A percentile compares a stretch with the other conserved stretches of the same genome.
Evolutionary conservation across 2,329 filamentous ascomycete genomes (phyloP).

Genomic region (Beauveria sp.): DNA sequence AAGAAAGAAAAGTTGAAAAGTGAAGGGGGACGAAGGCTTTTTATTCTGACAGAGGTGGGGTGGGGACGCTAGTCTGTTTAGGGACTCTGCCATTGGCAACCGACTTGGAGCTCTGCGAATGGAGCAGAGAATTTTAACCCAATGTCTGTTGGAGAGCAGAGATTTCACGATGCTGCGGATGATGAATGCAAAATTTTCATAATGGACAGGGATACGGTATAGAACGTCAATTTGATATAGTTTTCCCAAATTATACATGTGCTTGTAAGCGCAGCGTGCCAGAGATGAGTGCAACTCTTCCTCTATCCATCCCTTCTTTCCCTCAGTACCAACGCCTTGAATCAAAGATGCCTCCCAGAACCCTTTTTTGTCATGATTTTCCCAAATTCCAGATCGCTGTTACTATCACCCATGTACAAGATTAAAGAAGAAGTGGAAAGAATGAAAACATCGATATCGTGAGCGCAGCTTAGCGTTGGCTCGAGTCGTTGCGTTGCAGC

Average conservation of each 20-base stretch:
- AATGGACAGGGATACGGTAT: neutral
- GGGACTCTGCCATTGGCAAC: constrained; percentile 7
- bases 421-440: neutral
- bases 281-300: neutral
- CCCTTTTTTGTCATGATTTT: constrained; percentile 7
- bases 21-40: neutral
- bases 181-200: neutral
- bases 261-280: neutral
- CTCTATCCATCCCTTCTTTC: neutral
- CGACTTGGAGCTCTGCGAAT: neutral
- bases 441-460: neutral
- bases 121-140: neutral
- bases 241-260: neutral
- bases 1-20: constrained; percentile 16
- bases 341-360: neutral
- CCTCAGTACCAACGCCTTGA: neutral
- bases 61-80: constrained; percentile 6
- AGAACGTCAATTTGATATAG: neutral
- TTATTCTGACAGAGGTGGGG: constrained; percentile 6
- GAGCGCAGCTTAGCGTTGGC: neutral
- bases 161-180: neutral
- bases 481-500: constrained; percentile 24
- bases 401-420: neutral
- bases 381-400: neutral
- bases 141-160: neutral